phyloP scores from a whole-genome alignment of 2,329 filamentous ascomycete genomes.

The Geosmithia putterillii region DNA sequence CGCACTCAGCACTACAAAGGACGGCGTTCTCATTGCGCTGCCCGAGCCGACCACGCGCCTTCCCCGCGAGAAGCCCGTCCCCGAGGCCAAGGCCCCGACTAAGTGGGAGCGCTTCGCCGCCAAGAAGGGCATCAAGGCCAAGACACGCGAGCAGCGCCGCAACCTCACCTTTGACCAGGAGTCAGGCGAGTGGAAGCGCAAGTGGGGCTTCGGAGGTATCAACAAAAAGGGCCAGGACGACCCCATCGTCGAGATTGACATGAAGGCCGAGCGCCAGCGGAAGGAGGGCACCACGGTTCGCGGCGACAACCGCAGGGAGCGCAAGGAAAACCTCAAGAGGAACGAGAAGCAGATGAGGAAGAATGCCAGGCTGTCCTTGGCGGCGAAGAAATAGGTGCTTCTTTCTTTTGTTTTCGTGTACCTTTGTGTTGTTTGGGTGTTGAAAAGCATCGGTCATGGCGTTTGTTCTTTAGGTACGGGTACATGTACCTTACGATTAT shows the following conservation, averaged over 20 bases:
- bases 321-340: constrained; percentile 56
- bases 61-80: constrained; percentile 86
- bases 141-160: constrained; percentile 62
- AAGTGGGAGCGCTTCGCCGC: constrained; percentile 95
- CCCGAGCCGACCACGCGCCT: constrained; percentile 58
- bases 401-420: background rate
- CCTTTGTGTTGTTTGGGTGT: background rate
- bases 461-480: no score
- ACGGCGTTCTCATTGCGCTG: constrained; percentile 67
- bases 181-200: constrained; percentile 77
- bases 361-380: constrained; percentile 41
- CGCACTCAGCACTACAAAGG: constrained; percentile 56
- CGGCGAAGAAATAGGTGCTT: constrained; percentile 3
- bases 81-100: constrained; percentile 67
- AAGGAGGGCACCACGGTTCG: constrained; percentile 50
- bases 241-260: constrained; percentile 88
- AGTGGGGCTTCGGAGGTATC: constrained; percentile 89
- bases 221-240: constrained; percentile 75
- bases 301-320: constrained; percentile 50
- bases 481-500: no score
- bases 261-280: constrained; percentile 51
- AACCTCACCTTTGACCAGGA: constrained; percentile 76
- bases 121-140: constrained; percentile 93
- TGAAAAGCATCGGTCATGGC: background rate
- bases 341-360: constrained; percentile 60